Evolutionary conservation across 495 filamentous ascomycete genomes (phyloP).

Genomic region (Hypoxylon lenormandii): DNA sequence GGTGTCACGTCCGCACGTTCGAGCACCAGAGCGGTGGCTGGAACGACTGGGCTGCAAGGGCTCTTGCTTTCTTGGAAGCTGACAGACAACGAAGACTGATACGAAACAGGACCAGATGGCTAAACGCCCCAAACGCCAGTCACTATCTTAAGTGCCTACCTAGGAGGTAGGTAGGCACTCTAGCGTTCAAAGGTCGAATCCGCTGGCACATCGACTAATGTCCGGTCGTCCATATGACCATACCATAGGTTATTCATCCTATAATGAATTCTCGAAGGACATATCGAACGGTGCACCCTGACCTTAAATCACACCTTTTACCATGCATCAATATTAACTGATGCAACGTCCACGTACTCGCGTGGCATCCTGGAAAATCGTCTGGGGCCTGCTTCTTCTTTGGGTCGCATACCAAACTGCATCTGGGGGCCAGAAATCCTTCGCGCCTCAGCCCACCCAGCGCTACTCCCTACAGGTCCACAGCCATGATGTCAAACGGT

Average conservation of each 20-base stretch:
- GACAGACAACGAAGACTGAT: background rate
- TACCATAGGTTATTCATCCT: background rate
- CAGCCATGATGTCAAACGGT: slow-evolving; percentile 15
- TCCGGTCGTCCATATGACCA: too few species aligned
- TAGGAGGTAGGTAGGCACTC: too few species aligned
- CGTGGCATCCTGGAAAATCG: slow-evolving; percentile 18
- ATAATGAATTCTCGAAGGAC: background rate
- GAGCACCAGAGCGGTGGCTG: background rate
- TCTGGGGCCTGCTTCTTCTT: slow-evolving; percentile 7
- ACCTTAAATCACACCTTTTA: background rate
- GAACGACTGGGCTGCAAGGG: background rate
- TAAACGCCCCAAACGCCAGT: background rate
- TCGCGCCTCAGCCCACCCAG: slow-evolving; percentile 13
- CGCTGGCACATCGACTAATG: too few species aligned
- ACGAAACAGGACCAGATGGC: background rate
- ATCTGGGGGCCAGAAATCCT: slow-evolving; percentile 24
- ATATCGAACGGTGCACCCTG: background rate
- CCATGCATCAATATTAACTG: slow-evolving; percentile 3
- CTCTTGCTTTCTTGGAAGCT: background rate
- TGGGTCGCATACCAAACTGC: background rate
- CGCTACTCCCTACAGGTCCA: slow-evolving; percentile 7
- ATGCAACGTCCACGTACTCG: slow-evolving; percentile 1
- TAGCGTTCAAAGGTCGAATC: too few species aligned
- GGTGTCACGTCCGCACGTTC: background rate
- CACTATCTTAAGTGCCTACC: too few species aligned